A percentile compares a stretch with the other conserved stretches of the same genome.
Evolutionary conservation across 768 basidiomycete species (phyloP).

Genomic region (Boletus bicolor): DNA sequence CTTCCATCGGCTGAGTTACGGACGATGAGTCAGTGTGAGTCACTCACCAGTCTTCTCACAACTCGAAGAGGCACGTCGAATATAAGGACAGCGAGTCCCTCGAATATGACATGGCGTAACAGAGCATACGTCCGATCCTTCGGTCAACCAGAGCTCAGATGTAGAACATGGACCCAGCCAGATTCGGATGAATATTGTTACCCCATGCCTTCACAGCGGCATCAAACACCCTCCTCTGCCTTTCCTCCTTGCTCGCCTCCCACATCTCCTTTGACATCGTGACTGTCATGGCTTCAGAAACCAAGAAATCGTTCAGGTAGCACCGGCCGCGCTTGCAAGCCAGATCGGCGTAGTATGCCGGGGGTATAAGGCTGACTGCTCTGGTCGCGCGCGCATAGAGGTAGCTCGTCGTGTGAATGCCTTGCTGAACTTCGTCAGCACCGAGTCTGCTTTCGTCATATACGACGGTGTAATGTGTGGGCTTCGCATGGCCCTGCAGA

Average conservation of each 20-base stretch:
- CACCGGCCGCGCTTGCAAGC: constrained; percentile 77
- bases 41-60: neutral
- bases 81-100: neutral
- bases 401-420: constrained; percentile 66
- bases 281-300: constrained; percentile 47
- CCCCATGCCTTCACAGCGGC: constrained; percentile 42
- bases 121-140: neutral
- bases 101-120: neutral
- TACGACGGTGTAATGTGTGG: constrained; percentile 77
- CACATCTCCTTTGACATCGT: constrained; percentile 33
- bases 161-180: constrained; percentile 69
- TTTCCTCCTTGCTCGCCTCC: constrained; percentile 28
- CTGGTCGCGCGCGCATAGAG: constrained; percentile 83
- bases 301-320: constrained; percentile 71
- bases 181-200: constrained; percentile 50
- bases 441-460: constrained; percentile 70
- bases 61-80: neutral
- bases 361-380: constrained; percentile 74
- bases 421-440: constrained; percentile 71
- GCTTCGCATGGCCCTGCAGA: constrained; percentile 63
- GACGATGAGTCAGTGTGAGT: no score
- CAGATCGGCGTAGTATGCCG: constrained; percentile 78
- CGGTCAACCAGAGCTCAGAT: constrained; percentile 37
- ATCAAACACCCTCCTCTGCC: constrained; percentile 9
- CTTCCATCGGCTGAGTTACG: neutral